phyloP scores from a whole-genome alignment of 192 early-diverging fungal species.

The Coemansia erecta region DNA sequence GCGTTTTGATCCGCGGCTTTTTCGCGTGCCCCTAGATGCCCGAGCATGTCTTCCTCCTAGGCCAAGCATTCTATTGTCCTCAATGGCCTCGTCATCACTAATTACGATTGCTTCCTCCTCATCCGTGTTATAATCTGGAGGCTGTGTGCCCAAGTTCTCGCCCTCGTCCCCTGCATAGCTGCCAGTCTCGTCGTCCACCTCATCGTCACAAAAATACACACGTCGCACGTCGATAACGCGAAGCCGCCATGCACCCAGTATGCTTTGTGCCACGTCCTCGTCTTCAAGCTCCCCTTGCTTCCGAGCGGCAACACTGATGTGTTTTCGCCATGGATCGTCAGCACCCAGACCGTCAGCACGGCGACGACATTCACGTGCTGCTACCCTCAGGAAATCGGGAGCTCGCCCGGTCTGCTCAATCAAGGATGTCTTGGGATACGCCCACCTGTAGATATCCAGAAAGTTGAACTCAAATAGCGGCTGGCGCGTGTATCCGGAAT shows the following conservation, averaged over 20 bases:
- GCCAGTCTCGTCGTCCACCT: neutral
- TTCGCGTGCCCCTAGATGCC: too few species aligned
- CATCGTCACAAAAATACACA: conserved; percentile 34
- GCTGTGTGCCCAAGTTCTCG: too few species aligned
- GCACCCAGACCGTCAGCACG: conserved; percentile 3
- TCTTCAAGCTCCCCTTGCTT: conserved; percentile 2
- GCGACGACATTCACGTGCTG: conserved; percentile 41
- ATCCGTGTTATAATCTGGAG: neutral
- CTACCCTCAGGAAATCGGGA: conserved; percentile 37
- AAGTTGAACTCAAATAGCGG: conserved; percentile 36
- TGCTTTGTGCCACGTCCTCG: conserved; percentile 30
- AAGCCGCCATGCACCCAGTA: conserved; percentile 37
- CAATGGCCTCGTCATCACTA: conserved; percentile 47
- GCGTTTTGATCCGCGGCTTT: too few species aligned
- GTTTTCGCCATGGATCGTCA: conserved; percentile 35
- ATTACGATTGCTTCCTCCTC: conserved; percentile 28
- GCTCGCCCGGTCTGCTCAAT: conserved; percentile 13
- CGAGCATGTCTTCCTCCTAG: neutral
- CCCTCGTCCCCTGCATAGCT: neutral
- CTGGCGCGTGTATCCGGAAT: neutral
- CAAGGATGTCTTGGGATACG: conserved; percentile 30
- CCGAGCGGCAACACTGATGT: conserved; percentile 26
- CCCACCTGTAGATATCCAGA: conserved; percentile 47
- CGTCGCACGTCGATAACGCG: conserved; percentile 47
- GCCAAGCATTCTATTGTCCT: conserved; percentile 29